Conservation (phyloP, 2,329 filamentous ascomycete genomes). For the Juglanconis oblonga region DNA sequence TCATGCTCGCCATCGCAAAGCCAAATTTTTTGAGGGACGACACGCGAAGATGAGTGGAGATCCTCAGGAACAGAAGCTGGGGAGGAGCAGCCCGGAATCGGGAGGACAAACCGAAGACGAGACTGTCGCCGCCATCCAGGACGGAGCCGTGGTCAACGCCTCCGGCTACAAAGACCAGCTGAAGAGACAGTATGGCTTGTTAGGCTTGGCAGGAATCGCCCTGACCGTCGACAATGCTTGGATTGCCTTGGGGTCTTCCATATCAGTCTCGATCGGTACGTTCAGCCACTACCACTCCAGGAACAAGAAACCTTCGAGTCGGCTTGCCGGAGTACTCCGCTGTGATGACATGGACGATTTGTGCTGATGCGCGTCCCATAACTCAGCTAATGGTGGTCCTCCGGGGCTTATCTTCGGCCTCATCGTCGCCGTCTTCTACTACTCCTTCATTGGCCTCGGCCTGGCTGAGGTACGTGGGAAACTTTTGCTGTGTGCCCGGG, state of each 20-base stretch:
- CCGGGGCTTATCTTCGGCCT: conserved; percentile 41
- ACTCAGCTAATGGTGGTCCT: conserved; percentile 38
- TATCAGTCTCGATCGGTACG: conserved; percentile 49
- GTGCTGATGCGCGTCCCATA: conserved; percentile 4
- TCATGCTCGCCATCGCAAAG: too few relatives aligned
- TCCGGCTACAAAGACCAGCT: conserved; percentile 64
- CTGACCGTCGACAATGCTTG: conserved; percentile 64
- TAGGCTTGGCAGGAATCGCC: conserved; percentile 57
- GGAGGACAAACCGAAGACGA: conserved; percentile 28
- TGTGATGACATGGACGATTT: background rate
- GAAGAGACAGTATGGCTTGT: conserved; percentile 58
- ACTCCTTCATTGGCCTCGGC: conserved; percentile 39
- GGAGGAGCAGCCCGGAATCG: conserved; percentile 10
- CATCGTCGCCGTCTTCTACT: conserved; percentile 41
- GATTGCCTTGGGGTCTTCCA: conserved; percentile 60
- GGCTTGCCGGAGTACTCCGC: background rate
- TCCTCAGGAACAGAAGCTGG: conserved; percentile 8
- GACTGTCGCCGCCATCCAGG: conserved; percentile 30
- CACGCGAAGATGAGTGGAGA: conserved; percentile 17
- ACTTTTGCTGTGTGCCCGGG: background rate
- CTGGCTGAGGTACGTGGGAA: conserved; percentile 34
- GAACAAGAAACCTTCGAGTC: background rate
- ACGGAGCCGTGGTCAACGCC: conserved; percentile 54
- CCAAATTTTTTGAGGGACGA: conserved; percentile 25
- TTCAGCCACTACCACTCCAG: background rate